A percentile compares a stretch with the other conserved stretches of the same genome.
Conservation (phyloP, 257 asterid species). For the Verbascum thapsus region DNA sequence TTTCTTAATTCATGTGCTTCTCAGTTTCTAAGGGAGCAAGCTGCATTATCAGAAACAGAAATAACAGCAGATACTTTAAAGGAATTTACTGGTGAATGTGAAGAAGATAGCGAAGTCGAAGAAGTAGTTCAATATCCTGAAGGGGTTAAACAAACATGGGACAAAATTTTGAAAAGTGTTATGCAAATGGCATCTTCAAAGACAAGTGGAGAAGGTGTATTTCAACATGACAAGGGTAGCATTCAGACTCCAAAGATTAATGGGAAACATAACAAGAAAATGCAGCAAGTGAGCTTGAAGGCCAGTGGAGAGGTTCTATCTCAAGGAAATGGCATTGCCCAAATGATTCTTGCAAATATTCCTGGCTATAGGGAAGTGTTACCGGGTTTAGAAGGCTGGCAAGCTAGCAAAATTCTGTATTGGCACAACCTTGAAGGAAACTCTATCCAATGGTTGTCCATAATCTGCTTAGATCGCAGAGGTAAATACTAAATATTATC, state of each 20-base stretch:
- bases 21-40: constrained; percentile 94
- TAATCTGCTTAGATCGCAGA: constrained; percentile 76
- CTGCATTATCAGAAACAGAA: constrained; percentile 79
- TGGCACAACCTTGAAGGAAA: constrained; percentile 87
- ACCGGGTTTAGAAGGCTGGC: constrained; percentile 89
- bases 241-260: constrained; percentile 50
- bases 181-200: constrained; percentile 44
- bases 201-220: constrained; percentile 34
- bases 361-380: constrained; percentile 70
- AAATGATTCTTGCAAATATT: constrained; percentile 61
- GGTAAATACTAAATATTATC: constrained; percentile 54
- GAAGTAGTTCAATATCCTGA: constrained; percentile 47
- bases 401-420: constrained; percentile 61
- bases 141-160: constrained; percentile 65
- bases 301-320: constrained; percentile 66
- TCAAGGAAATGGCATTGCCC: constrained; percentile 75
- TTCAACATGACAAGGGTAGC: constrained; percentile 40
- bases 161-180: constrained; percentile 53
- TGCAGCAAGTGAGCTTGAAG: constrained; percentile 73
- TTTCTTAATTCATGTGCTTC: constrained; percentile 30
- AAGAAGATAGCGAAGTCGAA: constrained; percentile 55
- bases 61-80: constrained; percentile 75
- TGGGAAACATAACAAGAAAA: constrained; percentile 74
- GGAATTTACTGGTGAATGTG: constrained; percentile 68
- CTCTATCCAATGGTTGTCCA: constrained; percentile 87